Base-by-base conservation (phyloP, 495 filamentous ascomycete species). In the Penicillium verhagenii region DNA sequence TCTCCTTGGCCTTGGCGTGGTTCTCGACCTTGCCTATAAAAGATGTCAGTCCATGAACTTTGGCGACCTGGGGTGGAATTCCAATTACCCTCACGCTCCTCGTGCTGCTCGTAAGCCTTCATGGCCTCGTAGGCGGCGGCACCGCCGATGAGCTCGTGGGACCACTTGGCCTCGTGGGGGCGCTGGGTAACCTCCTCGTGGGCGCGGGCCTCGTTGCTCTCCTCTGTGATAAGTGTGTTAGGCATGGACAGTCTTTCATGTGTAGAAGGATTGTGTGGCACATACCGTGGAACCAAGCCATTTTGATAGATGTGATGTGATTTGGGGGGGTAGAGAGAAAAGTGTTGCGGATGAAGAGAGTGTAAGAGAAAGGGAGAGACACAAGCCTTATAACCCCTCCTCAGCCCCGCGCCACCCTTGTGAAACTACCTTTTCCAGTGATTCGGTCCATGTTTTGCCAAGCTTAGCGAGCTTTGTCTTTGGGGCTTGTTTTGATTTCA, bases 91-190 rank as follows among this genome's bases (percentile, higher is more conserved):
- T 90, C 79, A 25, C 68, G 67, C 54, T 80, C 80, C 63, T 86
- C 82, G 47, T 82, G 73, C 57, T 88, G 76, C 69, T 91, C 86
- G 71, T 86, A 91, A 16, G 81, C 71, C 73, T 88, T 86, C 77
- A 89, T 84, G 58, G 83, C 87, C 66, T 85, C 86, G 67, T 86
- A 90, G 55, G 86, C 82, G 29, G 86, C 87, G 39, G 84, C 88
- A 53, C 85, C 86, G 55, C 82, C 86, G 51, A 92, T 67, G 33
- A 86, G 62, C 73, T 91, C 88, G 69, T 90, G 86, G 63, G 78
- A 74, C 59, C 87, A 67, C 64, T 76, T 77, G 53, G 81, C 76
- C 67, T 87, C 64, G 76, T 87, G 70, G 19, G 42, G 52, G 43
- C 61, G 56, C 43, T 72, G 60, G 61, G 84, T 78, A 67, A 82